Percentiles rank a stretch among this genome's conserved stretches.
Evolutionary conservation across 2,329 filamentous ascomycete species (phyloP).

Genomic region (Ascochyta clinopodiicola): DNA sequence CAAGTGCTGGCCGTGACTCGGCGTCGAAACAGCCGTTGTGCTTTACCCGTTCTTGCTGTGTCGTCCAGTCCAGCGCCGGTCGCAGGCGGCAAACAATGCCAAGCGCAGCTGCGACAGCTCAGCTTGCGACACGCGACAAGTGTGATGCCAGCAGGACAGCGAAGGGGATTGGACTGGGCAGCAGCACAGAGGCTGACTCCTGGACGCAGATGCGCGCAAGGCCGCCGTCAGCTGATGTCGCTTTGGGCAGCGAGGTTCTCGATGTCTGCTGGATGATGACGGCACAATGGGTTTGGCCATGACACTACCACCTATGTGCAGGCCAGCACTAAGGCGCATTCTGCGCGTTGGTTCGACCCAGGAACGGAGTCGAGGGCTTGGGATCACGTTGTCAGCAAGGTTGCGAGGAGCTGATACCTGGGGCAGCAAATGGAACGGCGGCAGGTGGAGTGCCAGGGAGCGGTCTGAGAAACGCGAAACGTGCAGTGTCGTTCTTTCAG

Average conservation of each 20-base stretch:
- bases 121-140: conserved; percentile 38
- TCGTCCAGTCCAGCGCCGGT: conserved; percentile 14
- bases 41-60: conserved; percentile 35
- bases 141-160: conserved; percentile 6
- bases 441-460: conserved; percentile 26
- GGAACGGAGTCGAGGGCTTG: conserved; percentile 25
- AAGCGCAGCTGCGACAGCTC: conserved; percentile 31
- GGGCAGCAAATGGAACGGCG: conserved; percentile 42
- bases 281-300: conserved; percentile 26
- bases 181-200: conserved; percentile 25
- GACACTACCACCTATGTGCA: conserved; percentile 7
- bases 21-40: conserved; percentile 44
- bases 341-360: conserved; percentile 33
- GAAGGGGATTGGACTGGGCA: conserved; percentile 16
- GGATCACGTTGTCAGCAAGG: conserved; percentile 34
- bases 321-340: conserved; percentile 23
- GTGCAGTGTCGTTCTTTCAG: conserved; percentile 32
- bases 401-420: conserved; percentile 30
- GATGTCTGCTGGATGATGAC: conserved; percentile 27
- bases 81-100: conserved; percentile 29
- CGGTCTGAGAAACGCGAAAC: conserved; percentile 34
- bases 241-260: conserved; percentile 18
- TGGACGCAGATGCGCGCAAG: conserved; percentile 30
- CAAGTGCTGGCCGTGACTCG: conserved; percentile 21
- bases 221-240: conserved; percentile 38